Conservation (phyloP, 768 basidiomycete genomes). For the Termitomyces sp. region DNA sequence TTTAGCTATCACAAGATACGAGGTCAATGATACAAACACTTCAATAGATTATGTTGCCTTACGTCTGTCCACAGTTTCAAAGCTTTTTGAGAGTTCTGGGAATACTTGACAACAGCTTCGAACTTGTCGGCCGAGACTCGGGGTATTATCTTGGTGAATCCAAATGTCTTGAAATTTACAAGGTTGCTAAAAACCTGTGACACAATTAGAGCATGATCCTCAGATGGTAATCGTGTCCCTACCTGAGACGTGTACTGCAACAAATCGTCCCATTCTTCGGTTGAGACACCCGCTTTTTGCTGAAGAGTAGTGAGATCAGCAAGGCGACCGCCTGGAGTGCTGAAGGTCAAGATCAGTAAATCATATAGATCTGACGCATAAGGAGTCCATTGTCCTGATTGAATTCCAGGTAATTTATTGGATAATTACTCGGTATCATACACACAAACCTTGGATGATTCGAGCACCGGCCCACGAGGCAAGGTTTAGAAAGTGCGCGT, state of each 20-base stretch:
- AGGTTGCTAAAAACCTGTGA: slow-evolving; percentile 54
- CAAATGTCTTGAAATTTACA: slow-evolving; percentile 78
- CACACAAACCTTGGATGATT: slow-evolving; percentile 58
- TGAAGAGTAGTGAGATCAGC: slow-evolving; percentile 55
- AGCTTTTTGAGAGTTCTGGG: slow-evolving; percentile 55
- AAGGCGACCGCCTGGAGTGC: slow-evolving; percentile 48
- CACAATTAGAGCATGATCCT: not conserved
- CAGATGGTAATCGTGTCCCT: slow-evolving; percentile 9
- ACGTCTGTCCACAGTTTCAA: slow-evolving; percentile 63
- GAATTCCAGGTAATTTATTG: not conserved
- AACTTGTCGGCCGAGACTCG: slow-evolving; percentile 63
- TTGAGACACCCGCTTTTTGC: slow-evolving; percentile 46
- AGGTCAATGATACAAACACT: not conserved
- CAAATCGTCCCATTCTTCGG: slow-evolving; percentile 64
- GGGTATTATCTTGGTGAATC: slow-evolving; percentile 84
- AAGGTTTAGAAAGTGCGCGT: slow-evolving; percentile 65
- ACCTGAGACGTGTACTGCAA: slow-evolving; percentile 77
- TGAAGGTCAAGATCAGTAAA: slow-evolving; percentile 67
- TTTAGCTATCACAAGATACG: slow-evolving; percentile 45
- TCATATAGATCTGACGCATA: slow-evolving; percentile 68
- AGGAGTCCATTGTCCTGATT: slow-evolving; percentile 72
- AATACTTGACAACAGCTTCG: slow-evolving; percentile 54
- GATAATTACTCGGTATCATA: not conserved
- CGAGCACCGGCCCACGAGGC: slow-evolving; percentile 85
- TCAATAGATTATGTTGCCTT: not conserved